Conservation (phyloP, 148 eudicot species). For the Chenopodium album region DNA sequence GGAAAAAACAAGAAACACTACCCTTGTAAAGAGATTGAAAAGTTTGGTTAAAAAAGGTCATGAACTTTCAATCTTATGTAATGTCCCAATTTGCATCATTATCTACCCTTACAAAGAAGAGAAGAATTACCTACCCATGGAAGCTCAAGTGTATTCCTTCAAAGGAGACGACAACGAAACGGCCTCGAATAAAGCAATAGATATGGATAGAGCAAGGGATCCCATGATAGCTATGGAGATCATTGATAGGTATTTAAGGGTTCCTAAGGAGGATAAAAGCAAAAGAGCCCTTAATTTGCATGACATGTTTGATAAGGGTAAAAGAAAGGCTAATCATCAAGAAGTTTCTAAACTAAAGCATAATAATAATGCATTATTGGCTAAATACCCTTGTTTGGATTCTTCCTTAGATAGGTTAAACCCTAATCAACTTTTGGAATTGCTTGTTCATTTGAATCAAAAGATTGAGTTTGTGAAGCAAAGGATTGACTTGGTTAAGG, state of each 20-base stretch:
- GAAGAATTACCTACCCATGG: neutral
- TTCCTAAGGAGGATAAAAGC: constrained; percentile 19
- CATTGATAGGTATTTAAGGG: constrained; percentile 20
- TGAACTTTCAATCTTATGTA: constrained; percentile 33
- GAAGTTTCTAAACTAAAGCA: constrained; percentile 20
- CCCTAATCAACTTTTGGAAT: constrained; percentile 18
- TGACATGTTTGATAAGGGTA: constrained; percentile 31
- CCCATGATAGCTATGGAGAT: constrained; percentile 13
- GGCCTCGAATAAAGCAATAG: neutral
- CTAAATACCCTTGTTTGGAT: constrained; percentile 20
- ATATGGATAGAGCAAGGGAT: neutral
- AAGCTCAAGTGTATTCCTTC: constrained; percentile 26
- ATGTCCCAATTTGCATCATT: constrained; percentile 31
- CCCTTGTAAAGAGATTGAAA: constrained; percentile 29
- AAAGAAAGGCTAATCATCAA: constrained; percentile 24
- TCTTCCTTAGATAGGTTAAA: constrained; percentile 10
- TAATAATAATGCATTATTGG: neutral
- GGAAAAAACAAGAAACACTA: constrained; percentile 28
- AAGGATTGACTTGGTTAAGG: constrained; percentile 20
- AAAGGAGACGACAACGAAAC: neutral
- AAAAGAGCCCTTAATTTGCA: constrained; percentile 15
- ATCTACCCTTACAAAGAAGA: constrained; percentile 28
- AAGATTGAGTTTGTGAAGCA: constrained; percentile 23
- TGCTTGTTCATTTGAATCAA: constrained; percentile 24
- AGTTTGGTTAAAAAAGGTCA: constrained; percentile 30